Base-by-base conservation (phyloP, 805 yeast species). In the Teunomyces cretensis region DNA sequence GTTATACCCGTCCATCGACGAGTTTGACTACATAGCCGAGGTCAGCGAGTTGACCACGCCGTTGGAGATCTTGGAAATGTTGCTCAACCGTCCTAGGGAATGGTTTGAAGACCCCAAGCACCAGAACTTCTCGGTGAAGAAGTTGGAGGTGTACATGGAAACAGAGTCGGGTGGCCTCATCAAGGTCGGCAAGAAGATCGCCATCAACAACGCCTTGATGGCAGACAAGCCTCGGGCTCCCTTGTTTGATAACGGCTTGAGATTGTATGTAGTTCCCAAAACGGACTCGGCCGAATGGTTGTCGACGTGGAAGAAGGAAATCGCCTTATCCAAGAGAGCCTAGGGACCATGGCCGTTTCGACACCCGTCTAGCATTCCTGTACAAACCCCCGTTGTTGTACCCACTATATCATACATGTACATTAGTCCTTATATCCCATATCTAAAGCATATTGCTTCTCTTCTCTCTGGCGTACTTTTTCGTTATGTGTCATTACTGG, bases 91-190 rank as follows among this genome's bases (percentile, higher is more conserved):
- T 56, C 90, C 91, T 3, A 76, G 76, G 6, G 78, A 78, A 33
- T 88, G 87, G 84, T 84, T 83, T 57, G 76, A 74, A 36, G 79
- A 76, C 35, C 83, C 84, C 5, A 79, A 76, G 50, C 89, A 85
- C 53, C 52, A 59, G 33, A 78, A 82, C 48, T 88, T 89, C 60
- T 67, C 73, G 0, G 63, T 77, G 3, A 80, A 77, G 51, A 78
- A 77, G 44, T 65, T 90, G 19, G 84, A 86, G 42, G 84, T 85
- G 5, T 92, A 75, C 63, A 82, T 88, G 82, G 97, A 88, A 62
- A 88, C 97, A 0, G 74, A 68, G 27, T 57, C 81, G 2, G 97
- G 97, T 41, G 97, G 97, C 0, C 73, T 92, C 48, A 83, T 89
- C 37, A 89, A 88, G 64, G 80, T 86, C 4, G 96, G 96, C 22